Evolutionary conservation across 768 basidiomycete genomes (phyloP).

Genomic region (Boletus insuetus): DNA sequence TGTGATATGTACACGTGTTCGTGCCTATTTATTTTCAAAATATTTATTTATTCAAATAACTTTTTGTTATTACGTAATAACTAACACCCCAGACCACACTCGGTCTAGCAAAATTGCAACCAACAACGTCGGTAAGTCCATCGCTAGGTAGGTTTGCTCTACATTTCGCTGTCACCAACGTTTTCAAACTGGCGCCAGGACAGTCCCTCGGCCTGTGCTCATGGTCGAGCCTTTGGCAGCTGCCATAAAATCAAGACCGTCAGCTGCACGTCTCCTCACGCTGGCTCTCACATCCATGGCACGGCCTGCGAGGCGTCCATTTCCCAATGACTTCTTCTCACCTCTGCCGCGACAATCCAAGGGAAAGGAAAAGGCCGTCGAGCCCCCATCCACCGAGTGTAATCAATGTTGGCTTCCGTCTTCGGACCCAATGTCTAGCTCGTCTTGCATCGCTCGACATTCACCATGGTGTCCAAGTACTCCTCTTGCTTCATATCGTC

Average conservation of each 20-base stretch:
- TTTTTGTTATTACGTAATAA: slow-evolving; percentile 18
- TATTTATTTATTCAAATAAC: not conserved
- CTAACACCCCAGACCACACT: not conserved
- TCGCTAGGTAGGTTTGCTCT: slow-evolving; percentile 11
- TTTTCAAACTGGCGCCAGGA: not conserved
- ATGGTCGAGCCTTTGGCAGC: slow-evolving; percentile 67
- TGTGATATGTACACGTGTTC: too few species aligned
- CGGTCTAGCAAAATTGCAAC: not conserved
- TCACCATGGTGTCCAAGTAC: slow-evolving; percentile 50
- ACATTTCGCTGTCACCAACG: not conserved
- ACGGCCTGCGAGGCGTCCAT: slow-evolving; percentile 28
- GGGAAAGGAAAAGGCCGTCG: slow-evolving; percentile 49
- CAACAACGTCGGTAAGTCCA: not conserved
- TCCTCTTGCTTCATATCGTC: slow-evolving; percentile 1
- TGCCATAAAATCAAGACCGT: slow-evolving; percentile 42
- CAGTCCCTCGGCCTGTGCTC: slow-evolving; percentile 26
- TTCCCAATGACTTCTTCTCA: slow-evolving; percentile 52
- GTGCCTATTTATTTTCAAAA: too few species aligned
- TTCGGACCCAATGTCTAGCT: slow-evolving; percentile 33
- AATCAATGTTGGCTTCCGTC: slow-evolving; percentile 22
- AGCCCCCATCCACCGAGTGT: slow-evolving; percentile 27
- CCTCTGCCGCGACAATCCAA: slow-evolving; percentile 51
- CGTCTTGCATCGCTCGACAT: slow-evolving; percentile 48
- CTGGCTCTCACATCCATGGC: slow-evolving; percentile 30
- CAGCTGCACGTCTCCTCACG: slow-evolving; percentile 26